Base-by-base conservation (phyloP, 2,329 filamentous ascomycete genomes). In the Cladosporium sp. region DNA sequence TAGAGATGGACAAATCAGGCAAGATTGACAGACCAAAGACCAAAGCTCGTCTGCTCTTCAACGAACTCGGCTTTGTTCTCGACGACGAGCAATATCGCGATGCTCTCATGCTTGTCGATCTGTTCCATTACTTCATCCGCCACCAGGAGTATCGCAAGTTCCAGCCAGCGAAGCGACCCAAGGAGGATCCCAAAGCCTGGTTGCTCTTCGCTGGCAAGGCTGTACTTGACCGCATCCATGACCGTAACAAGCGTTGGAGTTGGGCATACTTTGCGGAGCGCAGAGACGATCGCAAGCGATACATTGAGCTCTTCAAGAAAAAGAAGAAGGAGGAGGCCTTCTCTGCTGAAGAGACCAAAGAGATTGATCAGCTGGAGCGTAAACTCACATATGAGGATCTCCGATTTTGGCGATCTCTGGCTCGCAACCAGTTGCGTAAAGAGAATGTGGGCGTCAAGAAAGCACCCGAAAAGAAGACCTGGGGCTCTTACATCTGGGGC, bases 21-120 rank as follows among this genome's bases (percentile, higher is more conserved):
- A 91, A 92, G 70, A 79, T 86, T 30, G 88, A 91, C 65, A 84
- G 86, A 18, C 91, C 95, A 2, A 95, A 94, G 74, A 89, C 95
- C 81, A 98, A 97, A 78, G 92, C 93, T 30, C 91, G 91, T 46
- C 80, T 99, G 21, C 81, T 98, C 1, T 99, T 99, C 72, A 94
- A 99, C 74, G 96, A 99, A 75, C 93, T 99, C 66, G 95, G 96
- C 59, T 89, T 99, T 69, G 91, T 98, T n/a, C 85, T 99, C 34
- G 96, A 99, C 71, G 94, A 99, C 70, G 88, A 97, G 70, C 95
- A 99, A 76, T 99, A 99, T 76, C 91, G 96, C 32, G 95, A 99
- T 79, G 92, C 90, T 5, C 81, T 99, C 66, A 99, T 99, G 95
- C 91, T 99, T 82, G 91, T 98, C 1, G 95, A 99, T 76, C 83